These are phyloP conservation scores for Magnaporthiopsis rhizophila DNA, from an alignment of 2,329 filamentous ascomycete species.

Conservation along the genomic window DNA sequence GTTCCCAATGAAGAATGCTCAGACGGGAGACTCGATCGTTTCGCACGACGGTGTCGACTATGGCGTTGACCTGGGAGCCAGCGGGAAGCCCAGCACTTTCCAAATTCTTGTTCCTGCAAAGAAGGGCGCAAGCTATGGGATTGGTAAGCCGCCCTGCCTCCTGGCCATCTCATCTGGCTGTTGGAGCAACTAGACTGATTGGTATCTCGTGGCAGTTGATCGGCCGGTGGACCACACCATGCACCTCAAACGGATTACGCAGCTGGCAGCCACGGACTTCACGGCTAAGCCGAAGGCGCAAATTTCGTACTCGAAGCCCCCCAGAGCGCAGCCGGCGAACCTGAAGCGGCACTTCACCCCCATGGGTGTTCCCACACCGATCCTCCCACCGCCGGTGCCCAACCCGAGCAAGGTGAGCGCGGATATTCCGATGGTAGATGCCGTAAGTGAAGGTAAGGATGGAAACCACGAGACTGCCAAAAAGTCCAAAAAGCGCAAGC, in stretches of 20 bases:
- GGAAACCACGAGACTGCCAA: constrained; percentile 24
- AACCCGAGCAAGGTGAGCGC: constrained; percentile 8
- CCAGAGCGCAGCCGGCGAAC: constrained; percentile 58
- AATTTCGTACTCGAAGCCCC: constrained; percentile 35
- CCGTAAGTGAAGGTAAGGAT: neutral
- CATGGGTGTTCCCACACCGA: constrained; percentile 40
- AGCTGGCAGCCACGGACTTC: constrained; percentile 37
- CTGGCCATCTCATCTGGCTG: constrained; percentile 10
- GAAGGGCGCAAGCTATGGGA: constrained; percentile 44
- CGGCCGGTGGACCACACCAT: constrained; percentile 50
- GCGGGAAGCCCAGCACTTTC: constrained; percentile 42
- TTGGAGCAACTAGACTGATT: constrained; percentile 20
- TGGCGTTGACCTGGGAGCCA: constrained; percentile 45
- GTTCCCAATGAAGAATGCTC: constrained; percentile 47
- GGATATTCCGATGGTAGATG: constrained; percentile 10
- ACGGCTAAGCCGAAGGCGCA: constrained; percentile 10
- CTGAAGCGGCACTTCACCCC: constrained; percentile 61
- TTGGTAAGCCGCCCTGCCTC: constrained; percentile 33
- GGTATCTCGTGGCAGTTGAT: constrained; percentile 22
- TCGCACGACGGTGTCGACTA: constrained; percentile 58
- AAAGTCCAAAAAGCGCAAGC: constrained; percentile 31
- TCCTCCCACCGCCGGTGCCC: constrained; percentile 7
- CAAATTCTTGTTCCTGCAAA: constrained; percentile 54
- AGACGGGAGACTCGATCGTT: constrained; percentile 46
- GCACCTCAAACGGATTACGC: constrained; percentile 56